Evolutionary conservation across 805 yeast species (phyloP), one percentile per base, ranked within the genome.

Genomic region (Saccharomycopsis olivae): DNA sequence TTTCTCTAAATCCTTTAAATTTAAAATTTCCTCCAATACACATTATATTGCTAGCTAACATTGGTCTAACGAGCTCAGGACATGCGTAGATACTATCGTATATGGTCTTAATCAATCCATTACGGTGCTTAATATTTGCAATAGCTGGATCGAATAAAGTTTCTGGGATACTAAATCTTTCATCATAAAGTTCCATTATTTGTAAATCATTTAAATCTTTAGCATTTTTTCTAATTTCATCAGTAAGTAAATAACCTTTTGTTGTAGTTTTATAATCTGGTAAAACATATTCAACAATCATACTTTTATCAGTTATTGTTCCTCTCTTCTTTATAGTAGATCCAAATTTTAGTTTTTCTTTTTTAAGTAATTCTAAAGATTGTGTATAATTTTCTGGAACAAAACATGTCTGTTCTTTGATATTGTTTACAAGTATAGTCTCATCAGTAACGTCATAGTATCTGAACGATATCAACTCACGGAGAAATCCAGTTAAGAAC

Each of bases 371-470:
- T 29, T 65, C 61, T 37, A 79, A 54, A 16, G 75, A 70, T 16
- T 54, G 50, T 17, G 57, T 60, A 51, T 75, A 84, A 50, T 82
- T 73, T 16, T 50, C 46, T 0, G 89, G 75, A n/a, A 84, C 73
- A 63, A 73, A 76, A 56, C 84, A 69, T 28, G 89, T 62, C 44
- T 71, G 65, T 53, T 88, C 96, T 53, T 92, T 92, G 49, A 94
- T 82, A 35, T 81, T 77, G 53, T 87, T 85, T 36, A 92, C 78
- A 35, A 92, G 60, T 2, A 82, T 65, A 0, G 95, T 79, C 58
- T 94, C 99, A 46, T 92, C 96, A 54, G 85, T 77, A 49, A 92
- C 87, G 53, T 92, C 89, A 57, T 88, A 92, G 61, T 92, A 92
- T 39, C 96, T 67, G 54, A 82, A 92, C 2, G 96, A 85, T 10